Evolutionary conservation across 352 stramenopile species (phyloP).

Genomic region (Lagenidium sp.): DNA sequence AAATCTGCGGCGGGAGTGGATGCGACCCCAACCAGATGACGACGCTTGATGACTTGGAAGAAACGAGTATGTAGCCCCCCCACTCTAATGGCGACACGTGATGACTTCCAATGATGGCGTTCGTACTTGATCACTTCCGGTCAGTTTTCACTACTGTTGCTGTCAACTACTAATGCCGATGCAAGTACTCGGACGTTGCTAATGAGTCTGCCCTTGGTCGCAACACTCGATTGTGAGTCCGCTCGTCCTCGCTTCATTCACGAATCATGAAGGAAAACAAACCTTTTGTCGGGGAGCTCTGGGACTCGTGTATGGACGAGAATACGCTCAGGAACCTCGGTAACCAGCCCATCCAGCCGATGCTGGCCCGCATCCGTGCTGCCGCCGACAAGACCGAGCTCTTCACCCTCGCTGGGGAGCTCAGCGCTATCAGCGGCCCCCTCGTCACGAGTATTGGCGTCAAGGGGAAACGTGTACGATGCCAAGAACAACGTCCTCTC

Average conservation of each 20-base stretch:
- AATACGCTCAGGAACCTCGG: not conserved
- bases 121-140: no score
- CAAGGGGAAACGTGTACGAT: not conserved
- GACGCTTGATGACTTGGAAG: no score
- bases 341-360: not conserved
- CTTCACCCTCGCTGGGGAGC: slow-evolving; percentile 4
- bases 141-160: no score
- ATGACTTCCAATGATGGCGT: no score
- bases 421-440: not conserved
- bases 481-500: not conserved
- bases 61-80: no score
- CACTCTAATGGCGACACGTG: no score
- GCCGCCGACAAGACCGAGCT: slow-evolving; percentile 4
- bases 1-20: no score
- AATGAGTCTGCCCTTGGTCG: no score
- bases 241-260: no score
- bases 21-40: no score
- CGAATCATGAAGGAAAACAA: slow-evolving; percentile 18
- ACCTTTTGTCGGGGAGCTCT: slow-evolving; percentile 22
- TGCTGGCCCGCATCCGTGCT: not conserved
- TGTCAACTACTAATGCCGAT: no score
- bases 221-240: not conserved
- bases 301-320: slow-evolving; percentile 18
- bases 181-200: no score
- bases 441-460: not conserved